phyloP scores from a whole-genome alignment of 805 yeast species.

The Yarrowia sp. region DNA sequence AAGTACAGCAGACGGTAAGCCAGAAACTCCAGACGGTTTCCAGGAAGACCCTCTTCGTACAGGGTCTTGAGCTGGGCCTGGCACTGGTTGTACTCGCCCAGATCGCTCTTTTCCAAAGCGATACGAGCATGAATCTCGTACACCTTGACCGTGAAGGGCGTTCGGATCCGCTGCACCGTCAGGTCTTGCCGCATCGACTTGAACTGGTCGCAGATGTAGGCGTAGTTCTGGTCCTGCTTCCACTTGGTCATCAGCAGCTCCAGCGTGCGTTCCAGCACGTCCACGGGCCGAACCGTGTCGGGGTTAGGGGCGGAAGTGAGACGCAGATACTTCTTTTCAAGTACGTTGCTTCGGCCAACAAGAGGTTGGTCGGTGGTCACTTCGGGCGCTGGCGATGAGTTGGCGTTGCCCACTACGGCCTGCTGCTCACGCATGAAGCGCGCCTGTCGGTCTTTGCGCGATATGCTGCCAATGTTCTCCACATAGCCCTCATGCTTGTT shows the following conservation, averaged over 20 bases:
- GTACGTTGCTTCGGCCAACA: slow-evolving; percentile 67
- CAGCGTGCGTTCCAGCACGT: slow-evolving; percentile 64
- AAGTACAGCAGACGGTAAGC: slow-evolving; percentile 77
- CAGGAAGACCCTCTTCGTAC: slow-evolving; percentile 56
- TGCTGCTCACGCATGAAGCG: slow-evolving; percentile 31
- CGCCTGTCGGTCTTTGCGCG: slow-evolving; percentile 30
- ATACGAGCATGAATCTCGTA: slow-evolving; percentile 87
- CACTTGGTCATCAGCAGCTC: slow-evolving; percentile 62
- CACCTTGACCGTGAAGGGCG: slow-evolving; percentile 75
- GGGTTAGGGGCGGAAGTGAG: slow-evolving; percentile 94
- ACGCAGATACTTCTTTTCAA: slow-evolving; percentile 83
- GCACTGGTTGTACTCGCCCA: slow-evolving; percentile 96
- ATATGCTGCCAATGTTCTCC: slow-evolving; percentile 32
- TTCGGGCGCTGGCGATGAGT: slow-evolving; percentile 28
- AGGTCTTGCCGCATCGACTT: slow-evolving; percentile 92
- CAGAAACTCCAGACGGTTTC: slow-evolving; percentile 65
- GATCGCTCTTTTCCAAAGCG: slow-evolving; percentile 81
- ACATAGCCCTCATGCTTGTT: slow-evolving; percentile 8
- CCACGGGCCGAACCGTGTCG: slow-evolving; percentile 74
- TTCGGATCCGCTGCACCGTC: slow-evolving; percentile 86
- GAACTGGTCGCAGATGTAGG: slow-evolving; percentile 85
- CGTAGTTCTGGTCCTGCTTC: slow-evolving; percentile 62
- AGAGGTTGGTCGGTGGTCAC: slow-evolving; percentile 46
- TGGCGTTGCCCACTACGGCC: slow-evolving; percentile 24
- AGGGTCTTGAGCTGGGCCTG: slow-evolving; percentile 77